Percentiles rank a stretch among this genome's conserved stretches.
These are phyloP conservation scores for Leccinum uliginosum DNA, from an alignment of 768 basidiomycete species.

Conservation along the genomic window DNA sequence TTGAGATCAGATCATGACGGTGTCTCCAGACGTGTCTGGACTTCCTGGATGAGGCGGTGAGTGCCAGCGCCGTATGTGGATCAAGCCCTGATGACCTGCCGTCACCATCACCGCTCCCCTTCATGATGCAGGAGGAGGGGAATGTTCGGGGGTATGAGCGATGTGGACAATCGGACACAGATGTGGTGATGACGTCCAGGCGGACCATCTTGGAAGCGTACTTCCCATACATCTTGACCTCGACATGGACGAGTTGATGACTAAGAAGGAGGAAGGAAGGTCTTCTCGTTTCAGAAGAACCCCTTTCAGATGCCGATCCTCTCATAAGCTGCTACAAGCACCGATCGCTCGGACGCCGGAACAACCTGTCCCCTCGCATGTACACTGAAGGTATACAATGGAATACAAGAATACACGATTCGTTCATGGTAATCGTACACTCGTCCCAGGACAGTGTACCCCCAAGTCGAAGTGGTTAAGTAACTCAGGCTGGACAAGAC, in stretches of 20 bases:
- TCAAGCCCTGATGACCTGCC: background rate
- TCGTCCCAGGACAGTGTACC: too few relatives aligned
- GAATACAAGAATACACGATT: background rate
- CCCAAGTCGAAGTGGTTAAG: too few relatives aligned
- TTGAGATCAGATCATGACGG: too few relatives aligned
- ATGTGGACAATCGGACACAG: too few relatives aligned
- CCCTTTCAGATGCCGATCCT: background rate
- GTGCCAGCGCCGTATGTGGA: background rate
- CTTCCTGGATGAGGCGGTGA: conserved; percentile 40
- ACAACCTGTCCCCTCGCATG: background rate
- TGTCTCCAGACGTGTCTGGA: conserved; percentile 60
- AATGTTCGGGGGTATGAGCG: conserved; percentile 8
- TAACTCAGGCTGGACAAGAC: too few relatives aligned
- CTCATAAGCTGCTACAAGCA: background rate
- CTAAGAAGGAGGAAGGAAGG: background rate
- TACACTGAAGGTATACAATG: background rate
- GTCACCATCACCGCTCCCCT: too few relatives aligned
- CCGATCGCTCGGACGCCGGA: background rate
- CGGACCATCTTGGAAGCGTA: conserved; percentile 17
- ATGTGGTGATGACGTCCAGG: conserved; percentile 14
- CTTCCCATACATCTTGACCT: conserved; percentile 7
- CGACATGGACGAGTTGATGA: conserved; percentile 26
- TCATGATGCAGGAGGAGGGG: background rate
- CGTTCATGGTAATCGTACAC: too few relatives aligned
- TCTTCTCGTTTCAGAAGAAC: background rate